Percentiles rank a stretch among this genome's conserved stretches.
These are phyloP conservation scores for Penicillium salamii DNA, from an alignment of 495 filamentous ascomycete species.

Conservation along the genomic window DNA sequence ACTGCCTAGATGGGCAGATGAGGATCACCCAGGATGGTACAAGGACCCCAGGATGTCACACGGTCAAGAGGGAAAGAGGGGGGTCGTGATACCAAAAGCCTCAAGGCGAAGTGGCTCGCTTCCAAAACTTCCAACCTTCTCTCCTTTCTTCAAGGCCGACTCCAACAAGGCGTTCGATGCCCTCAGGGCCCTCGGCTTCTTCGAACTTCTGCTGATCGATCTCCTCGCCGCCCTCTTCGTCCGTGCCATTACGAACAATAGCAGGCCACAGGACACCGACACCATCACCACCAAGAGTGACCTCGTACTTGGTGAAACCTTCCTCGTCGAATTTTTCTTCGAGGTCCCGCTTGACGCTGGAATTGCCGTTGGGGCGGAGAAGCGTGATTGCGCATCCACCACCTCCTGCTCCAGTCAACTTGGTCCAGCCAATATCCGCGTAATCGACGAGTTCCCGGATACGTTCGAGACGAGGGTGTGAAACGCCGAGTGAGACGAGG, in stretches of 20 bases:
- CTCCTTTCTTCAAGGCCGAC: slow-evolving; percentile 64
- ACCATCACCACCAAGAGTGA: slow-evolving; percentile 85
- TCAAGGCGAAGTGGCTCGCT: slow-evolving; percentile 31
- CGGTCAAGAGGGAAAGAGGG: no score
- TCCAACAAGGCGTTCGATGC: slow-evolving; percentile 66
- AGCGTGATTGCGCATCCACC: slow-evolving; percentile 94
- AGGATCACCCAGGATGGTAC: no score
- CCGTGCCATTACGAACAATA: slow-evolving; percentile 69
- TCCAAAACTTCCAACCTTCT: slow-evolving; percentile 96
- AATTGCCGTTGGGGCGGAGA: slow-evolving; percentile 60
- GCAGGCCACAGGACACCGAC: slow-evolving; percentile 93
- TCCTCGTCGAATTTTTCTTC: slow-evolving; percentile 68
- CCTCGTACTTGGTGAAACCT: slow-evolving; percentile 78
- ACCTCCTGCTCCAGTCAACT: slow-evolving; percentile 91
- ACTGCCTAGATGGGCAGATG: no score
- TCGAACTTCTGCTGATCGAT: slow-evolving; percentile 93
- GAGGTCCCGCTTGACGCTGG: slow-evolving; percentile 54
- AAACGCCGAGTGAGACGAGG: slow-evolving; percentile 83
- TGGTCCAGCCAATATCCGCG: slow-evolving; percentile 91
- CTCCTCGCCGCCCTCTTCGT: slow-evolving; percentile 77
- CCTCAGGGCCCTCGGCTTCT: slow-evolving; percentile 72
- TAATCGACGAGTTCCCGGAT: slow-evolving; percentile 89
- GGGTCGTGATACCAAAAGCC: not conserved
- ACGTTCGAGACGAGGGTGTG: slow-evolving; percentile 87
- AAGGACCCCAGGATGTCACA: no score